phyloP scores from a whole-genome alignment of 2,329 filamentous ascomycete genomes.

The Emmonsiellopsis sp. region DNA sequence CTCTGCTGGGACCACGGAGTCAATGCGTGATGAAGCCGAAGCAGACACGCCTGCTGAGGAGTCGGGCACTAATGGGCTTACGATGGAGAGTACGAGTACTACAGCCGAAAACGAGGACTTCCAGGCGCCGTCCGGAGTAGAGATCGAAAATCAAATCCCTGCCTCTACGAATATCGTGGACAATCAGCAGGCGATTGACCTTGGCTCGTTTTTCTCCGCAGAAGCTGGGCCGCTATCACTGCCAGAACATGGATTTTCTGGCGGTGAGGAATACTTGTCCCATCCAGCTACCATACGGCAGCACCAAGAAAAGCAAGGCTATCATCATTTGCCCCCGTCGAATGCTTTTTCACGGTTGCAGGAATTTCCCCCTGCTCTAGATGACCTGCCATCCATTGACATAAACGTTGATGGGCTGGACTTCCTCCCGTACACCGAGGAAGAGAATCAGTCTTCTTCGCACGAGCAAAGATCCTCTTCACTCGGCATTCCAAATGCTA shows the following conservation, averaged over 20 bases:
- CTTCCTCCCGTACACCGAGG: background rate
- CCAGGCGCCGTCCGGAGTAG: background rate
- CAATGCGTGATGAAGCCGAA: background rate
- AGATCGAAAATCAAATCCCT: background rate
- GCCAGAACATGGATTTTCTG: background rate
- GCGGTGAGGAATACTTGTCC: background rate
- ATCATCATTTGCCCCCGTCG: background rate
- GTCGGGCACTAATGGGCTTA: background rate
- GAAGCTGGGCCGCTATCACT: too few relatives aligned
- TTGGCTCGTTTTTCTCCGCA: too few relatives aligned
- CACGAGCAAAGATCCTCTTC: background rate
- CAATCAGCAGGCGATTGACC: too few relatives aligned
- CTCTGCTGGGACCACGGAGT: accelerated
- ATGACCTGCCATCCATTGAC: background rate
- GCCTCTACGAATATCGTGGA: too few relatives aligned
- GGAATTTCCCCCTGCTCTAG: background rate
- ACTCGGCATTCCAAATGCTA: background rate
- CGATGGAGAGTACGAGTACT: background rate
- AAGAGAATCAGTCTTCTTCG: background rate
- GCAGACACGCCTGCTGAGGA: background rate
- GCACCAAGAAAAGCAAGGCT: background rate
- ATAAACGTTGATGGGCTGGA: background rate
- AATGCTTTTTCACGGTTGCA: background rate
- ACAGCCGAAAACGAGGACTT: background rate
- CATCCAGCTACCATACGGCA: too few relatives aligned